phyloP scores from a whole-genome alignment of 2,329 filamentous ascomycete species.

The Stylonectria norvegica region DNA sequence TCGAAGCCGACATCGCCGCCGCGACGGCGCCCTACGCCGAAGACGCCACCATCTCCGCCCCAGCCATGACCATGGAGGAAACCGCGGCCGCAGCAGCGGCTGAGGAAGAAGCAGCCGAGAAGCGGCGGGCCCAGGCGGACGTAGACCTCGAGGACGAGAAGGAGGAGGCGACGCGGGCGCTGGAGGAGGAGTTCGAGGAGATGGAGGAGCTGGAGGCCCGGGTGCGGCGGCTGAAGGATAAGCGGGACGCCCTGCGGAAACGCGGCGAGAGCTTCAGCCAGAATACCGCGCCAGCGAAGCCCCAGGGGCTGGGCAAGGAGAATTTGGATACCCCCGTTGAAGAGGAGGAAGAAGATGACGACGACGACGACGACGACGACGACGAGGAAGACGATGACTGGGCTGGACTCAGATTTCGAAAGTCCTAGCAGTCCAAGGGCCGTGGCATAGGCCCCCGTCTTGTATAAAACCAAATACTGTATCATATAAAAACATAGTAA shows the following conservation, averaged over 20 bases:
- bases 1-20: conserved; percentile 74
- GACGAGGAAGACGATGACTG: conserved; percentile 54
- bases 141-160: conserved; percentile 61
- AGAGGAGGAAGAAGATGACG: conserved; percentile 40
- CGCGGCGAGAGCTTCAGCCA: conserved; percentile 29
- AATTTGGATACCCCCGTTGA: conserved; percentile 28
- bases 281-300: conserved; percentile 23
- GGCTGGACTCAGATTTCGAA: conserved; percentile 54
- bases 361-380: conserved; percentile 49
- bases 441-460: conserved; percentile 10
- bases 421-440: conserved; percentile 3
- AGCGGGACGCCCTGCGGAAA: conserved; percentile 62
- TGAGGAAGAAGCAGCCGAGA: conserved; percentile 48
- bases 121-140: conserved; percentile 54
- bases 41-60: conserved; percentile 64
- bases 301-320: conserved; percentile 24
- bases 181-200: conserved; percentile 77
- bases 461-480: conserved; percentile 28
- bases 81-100: conserved; percentile 52
- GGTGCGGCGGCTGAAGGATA: conserved; percentile 65
- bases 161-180: conserved; percentile 69
- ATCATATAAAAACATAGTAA: conserved; percentile 19
- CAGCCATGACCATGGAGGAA: conserved; percentile 63
- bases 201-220: conserved; percentile 77
- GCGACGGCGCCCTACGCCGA: conserved; percentile 35